These are phyloP conservation scores for Hericium coralloides DNA, from an alignment of 768 basidiomycete species.

Conservation along the genomic window DNA sequence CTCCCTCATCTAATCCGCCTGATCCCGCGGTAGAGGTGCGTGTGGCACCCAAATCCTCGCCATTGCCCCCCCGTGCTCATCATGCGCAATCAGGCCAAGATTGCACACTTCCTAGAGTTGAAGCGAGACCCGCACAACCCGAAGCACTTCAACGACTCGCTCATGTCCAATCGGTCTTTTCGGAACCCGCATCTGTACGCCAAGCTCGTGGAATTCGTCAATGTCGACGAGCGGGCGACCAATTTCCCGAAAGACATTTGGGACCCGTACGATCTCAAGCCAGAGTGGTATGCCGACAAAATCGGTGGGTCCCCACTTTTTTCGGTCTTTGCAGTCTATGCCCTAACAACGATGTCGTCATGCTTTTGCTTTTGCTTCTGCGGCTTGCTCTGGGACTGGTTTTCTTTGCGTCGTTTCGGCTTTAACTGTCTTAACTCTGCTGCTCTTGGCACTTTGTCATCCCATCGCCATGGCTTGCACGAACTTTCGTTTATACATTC, in stretches of 20 bases:
- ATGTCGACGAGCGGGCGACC: slow-evolving; percentile 80
- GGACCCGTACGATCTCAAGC: slow-evolving; percentile 53
- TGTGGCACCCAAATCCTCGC: background rate
- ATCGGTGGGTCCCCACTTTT: slow-evolving; percentile 51
- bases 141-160: slow-evolving; percentile 91
- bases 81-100: slow-evolving; percentile 50
- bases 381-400: background rate
- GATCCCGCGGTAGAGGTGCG: slow-evolving; percentile 57
- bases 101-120: slow-evolving; percentile 67
- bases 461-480: background rate
- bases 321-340: background rate
- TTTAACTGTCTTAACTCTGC: background rate
- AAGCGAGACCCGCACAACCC: slow-evolving; percentile 55
- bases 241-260: slow-evolving; percentile 73
- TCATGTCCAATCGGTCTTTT: slow-evolving; percentile 89
- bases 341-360: background rate
- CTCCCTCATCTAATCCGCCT: slow-evolving; percentile 41
- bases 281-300: slow-evolving; percentile 69
- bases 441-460: background rate
- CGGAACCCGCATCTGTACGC: slow-evolving; percentile 95
- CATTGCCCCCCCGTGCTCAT: background rate
- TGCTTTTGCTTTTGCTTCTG: background rate
- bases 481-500: background rate
- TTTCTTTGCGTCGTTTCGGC: background rate
- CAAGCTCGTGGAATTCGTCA: slow-evolving; percentile 90